phyloP scores from a whole-genome alignment of 192 early-diverging fungal species.

The Cladochytrium replicatum region DNA sequence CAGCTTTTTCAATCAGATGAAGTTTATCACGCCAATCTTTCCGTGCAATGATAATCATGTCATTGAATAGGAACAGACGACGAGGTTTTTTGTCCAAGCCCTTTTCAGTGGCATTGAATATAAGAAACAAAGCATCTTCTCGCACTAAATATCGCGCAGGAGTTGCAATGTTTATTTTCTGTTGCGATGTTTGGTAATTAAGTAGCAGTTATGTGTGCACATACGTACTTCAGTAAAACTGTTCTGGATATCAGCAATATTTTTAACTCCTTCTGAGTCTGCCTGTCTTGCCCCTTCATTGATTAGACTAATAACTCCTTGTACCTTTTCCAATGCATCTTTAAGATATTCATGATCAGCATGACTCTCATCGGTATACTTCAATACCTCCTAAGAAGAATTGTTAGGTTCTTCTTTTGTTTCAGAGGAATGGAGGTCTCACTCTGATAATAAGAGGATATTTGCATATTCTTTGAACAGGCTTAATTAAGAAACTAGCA shows the following conservation, averaged over 20 bases:
- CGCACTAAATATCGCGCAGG: constrained; percentile 35
- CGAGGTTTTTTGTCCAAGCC: constrained; percentile 28
- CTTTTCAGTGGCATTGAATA: background rate
- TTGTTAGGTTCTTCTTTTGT: background rate
- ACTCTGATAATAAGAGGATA: constrained; percentile 76
- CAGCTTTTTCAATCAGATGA: constrained; percentile 34
- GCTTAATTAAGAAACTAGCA: constrained; percentile 76
- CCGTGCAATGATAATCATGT: constrained; percentile 31
- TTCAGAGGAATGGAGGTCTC: background rate
- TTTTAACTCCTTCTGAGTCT: constrained; percentile 22
- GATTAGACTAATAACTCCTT: constrained; percentile 32
- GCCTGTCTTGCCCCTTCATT: constrained; percentile 35
- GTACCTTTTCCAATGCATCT: constrained; percentile 30
- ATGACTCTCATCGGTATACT: constrained; percentile 31
- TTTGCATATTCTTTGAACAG: constrained; percentile 98
- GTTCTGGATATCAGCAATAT: constrained; percentile 35
- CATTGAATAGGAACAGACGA: constrained; percentile 42
- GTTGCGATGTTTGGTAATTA: too few relatives aligned
- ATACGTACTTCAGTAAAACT: constrained; percentile 31
- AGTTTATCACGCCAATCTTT: constrained; percentile 45
- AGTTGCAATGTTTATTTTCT: constrained; percentile 36
- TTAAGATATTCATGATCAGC: constrained; percentile 23
- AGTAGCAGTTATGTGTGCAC: constrained; percentile 5
- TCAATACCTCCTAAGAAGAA: constrained; percentile 35
- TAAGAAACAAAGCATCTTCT: constrained; percentile 31